Conservation (phyloP, 805 yeast genomes). For the Hanseniaspora clermontiae region DNA sequence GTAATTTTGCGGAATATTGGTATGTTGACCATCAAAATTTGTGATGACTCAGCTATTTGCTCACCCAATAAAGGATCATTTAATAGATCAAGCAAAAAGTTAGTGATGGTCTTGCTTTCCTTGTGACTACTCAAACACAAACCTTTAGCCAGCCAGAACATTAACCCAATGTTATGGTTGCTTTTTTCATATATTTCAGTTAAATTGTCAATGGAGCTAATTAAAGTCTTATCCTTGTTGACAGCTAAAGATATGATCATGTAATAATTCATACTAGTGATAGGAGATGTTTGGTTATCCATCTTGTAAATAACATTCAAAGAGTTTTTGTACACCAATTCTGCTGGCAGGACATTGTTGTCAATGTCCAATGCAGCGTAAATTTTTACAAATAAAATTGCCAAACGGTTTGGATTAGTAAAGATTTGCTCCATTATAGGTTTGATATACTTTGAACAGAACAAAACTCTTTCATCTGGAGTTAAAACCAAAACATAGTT, state of each 20-base stretch:
- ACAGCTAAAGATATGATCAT: constrained; percentile 42
- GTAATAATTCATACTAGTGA: constrained; percentile 33
- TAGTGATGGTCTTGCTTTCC: constrained; percentile 27
- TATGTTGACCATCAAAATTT: constrained; percentile 55
- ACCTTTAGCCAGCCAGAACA: constrained; percentile 63
- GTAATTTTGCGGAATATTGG: constrained; percentile 42
- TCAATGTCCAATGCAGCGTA: constrained; percentile 35
- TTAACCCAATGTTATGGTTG: constrained; percentile 32
- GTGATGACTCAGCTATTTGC: constrained; percentile 43
- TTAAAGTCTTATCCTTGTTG: constrained; percentile 40
- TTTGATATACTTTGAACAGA: constrained; percentile 1
- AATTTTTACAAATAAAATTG: constrained; percentile 34
- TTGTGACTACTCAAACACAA: constrained; percentile 46
- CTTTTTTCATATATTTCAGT: constrained; percentile 24
- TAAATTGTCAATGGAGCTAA: constrained; percentile 15
- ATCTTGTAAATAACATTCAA: background rate
- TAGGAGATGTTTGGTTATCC: constrained; percentile 11
- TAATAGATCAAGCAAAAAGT: constrained; percentile 29
- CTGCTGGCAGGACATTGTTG: background rate
- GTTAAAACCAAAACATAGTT: constrained; percentile 12
- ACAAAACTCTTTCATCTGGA: background rate
- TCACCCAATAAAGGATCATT: constrained; percentile 26
- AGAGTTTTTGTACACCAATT: background rate
- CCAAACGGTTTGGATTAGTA: constrained; percentile 23
- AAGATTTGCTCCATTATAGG: constrained; percentile 13